Base-by-base conservation (phyloP, 1,284 basidiomycete genomes). In the Rhizoctonia solani region DNA sequence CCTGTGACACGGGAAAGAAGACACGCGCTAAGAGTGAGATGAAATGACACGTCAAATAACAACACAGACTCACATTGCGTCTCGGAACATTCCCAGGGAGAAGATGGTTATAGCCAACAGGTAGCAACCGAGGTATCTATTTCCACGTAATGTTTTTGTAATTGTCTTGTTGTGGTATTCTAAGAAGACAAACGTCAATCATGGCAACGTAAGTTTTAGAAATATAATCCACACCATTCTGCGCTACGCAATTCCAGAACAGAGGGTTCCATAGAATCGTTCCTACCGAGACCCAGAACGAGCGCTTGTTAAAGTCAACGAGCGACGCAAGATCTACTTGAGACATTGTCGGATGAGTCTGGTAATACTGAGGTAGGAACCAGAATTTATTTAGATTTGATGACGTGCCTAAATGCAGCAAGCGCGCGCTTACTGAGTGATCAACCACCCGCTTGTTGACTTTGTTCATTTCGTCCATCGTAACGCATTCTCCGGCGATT, bases 181-280 rank as follows among this genome's bases (percentile, higher is more conserved):
- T 96, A 73, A 19, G 52, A 21, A 9, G 53, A 68, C 54, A 61
- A 39, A 61, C 27, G 14, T 46, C 37, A 59, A 30, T n/a, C 1
- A 55, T 53, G 2, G 42, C 8, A 63, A 68, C 59, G 19, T 58
- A 19, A 44, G 19, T 6, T 39, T 14, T 8, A 4, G 14, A 9
- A 6, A 19, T 27, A 30, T 21, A 41, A 21, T 4, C 80, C 83
- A 67, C 68, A 95, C 95, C 95, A 80, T 96, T 94, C 68, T 88
- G 88, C 27, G 95, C 95, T 37, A 95, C 87, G 69, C 95, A 87
- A 79, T 98, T 98, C 96, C 95, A 98, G 72, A 92, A 95, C 1
- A 87, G 86, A 0, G 95, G 95, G 75, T 98, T 98, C 81, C 97
- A 96, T 14, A 85, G 75, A 55, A 94, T 89, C 67, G 87, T 77